Conservation (phyloP, 495 filamentous ascomycete species). For the Peziza echinospora region DNA sequence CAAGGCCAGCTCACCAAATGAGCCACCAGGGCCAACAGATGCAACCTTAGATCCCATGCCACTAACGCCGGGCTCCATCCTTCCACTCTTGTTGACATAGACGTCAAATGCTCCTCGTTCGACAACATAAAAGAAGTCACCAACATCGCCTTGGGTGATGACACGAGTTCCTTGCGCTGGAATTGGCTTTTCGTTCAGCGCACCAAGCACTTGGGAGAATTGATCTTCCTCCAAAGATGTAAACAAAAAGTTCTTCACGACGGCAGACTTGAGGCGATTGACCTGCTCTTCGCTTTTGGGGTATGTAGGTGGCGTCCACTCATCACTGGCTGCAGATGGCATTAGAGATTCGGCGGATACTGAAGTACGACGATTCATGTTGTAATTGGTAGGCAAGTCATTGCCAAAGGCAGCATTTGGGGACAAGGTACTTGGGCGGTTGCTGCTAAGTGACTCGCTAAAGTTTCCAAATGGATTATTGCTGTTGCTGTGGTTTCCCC, state of each 20-base stretch:
- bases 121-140: constrained; percentile 95
- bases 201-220: constrained; percentile 63
- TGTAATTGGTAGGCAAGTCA: constrained; percentile 80
- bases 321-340: constrained; percentile 60
- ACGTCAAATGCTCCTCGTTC: constrained; percentile 81
- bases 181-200: constrained; percentile 83
- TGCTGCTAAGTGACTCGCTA: constrained; percentile 1
- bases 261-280: constrained; percentile 52
- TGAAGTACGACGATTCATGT: constrained; percentile 77
- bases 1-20: constrained; percentile 90
- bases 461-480: constrained; percentile 12
- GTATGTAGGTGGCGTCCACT: constrained; percentile 74
- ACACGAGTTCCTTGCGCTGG: constrained; percentile 72
- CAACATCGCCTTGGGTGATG: constrained; percentile 85
- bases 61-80: constrained; percentile 57
- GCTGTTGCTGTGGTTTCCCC: neutral
- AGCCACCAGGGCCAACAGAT: constrained; percentile 65
- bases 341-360: constrained; percentile 94
- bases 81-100: constrained; percentile 63
- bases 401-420: constrained; percentile 21
- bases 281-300: constrained; percentile 66
- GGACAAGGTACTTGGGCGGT: neutral
- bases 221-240: constrained; percentile 86
- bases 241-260: constrained; percentile 82
- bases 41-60: constrained; percentile 74